These are phyloP conservation scores for Amanita subjunquillea DNA, from an alignment of 768 basidiomycete genomes.

Conservation along the genomic window DNA sequence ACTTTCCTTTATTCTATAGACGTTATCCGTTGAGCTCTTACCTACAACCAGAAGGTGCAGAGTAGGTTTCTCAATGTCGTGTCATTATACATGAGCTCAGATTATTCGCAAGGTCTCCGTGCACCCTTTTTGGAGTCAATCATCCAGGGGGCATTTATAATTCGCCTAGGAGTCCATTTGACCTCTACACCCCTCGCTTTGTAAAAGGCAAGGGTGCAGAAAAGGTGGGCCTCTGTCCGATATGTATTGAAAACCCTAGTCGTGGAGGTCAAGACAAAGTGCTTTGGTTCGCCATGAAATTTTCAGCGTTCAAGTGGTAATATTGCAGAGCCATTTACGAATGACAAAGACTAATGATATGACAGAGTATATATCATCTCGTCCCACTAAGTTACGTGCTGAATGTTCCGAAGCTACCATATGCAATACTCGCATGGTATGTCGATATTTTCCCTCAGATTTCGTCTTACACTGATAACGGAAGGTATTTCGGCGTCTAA, in stretches of 20 bases:
- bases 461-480: constrained; percentile 3
- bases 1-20: constrained; percentile 58
- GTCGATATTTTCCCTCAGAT: background rate
- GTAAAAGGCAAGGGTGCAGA: constrained; percentile 56
- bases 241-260: constrained; percentile 50
- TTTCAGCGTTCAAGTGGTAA: constrained; percentile 76
- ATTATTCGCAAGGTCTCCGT: constrained; percentile 21
- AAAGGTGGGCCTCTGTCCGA: constrained; percentile 71
- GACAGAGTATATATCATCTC: background rate
- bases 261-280: constrained; percentile 58
- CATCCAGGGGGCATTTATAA: constrained; percentile 49
- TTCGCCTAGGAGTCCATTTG: constrained; percentile 45
- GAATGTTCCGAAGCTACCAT: constrained; percentile 48
- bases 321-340: constrained; percentile 7
- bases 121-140: constrained; percentile 19
- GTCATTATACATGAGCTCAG: background rate
- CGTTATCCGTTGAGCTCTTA: constrained; percentile 60
- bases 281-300: constrained; percentile 71
- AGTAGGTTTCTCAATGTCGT: constrained; percentile 21
- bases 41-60: constrained; percentile 25
- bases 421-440: constrained; percentile 74
- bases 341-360: background rate
- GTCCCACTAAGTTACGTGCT: background rate
- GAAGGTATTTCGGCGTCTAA: constrained; percentile 64
- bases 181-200: constrained; percentile 74